Conservation (phyloP, 2,329 filamentous ascomycete genomes). For the Elsinoe fawcettii region DNA sequence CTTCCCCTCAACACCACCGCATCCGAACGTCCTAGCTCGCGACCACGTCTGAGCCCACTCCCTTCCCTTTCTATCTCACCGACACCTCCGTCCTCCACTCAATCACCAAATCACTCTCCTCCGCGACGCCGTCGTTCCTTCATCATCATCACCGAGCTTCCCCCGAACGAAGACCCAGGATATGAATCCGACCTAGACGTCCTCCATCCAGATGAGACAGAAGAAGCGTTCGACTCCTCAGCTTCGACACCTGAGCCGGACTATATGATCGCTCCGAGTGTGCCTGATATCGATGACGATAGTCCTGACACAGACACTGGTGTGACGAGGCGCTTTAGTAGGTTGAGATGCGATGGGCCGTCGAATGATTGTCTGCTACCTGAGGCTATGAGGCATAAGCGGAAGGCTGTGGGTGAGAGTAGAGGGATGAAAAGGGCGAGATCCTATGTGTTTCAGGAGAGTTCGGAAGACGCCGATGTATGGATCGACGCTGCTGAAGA, state of each 20-base stretch:
- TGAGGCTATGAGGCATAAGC: background rate
- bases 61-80: background rate
- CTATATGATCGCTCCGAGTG: background rate
- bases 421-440: background rate
- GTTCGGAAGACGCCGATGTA: conserved; percentile 8
- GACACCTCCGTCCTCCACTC: background rate
- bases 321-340: background rate
- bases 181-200: conserved; percentile 38
- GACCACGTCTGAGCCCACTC: background rate
- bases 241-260: background rate
- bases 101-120: conserved; percentile 23
- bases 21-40: background rate
- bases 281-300: background rate
- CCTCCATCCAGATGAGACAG: conserved; percentile 37
- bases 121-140: conserved; percentile 20
- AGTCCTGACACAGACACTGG: background rate
- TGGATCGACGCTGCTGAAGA: conserved; percentile 18
- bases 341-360: background rate
- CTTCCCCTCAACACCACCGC: conserved; percentile 3
- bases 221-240: conserved; percentile 27
- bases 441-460: background rate
- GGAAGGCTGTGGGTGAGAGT: background rate
- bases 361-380: background rate
- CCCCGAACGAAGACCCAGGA: conserved; percentile 27
- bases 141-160: conserved; percentile 39